Evolutionary conservation across 305 asterid species (phyloP).

Genomic region (Rubia occidens): DNA sequence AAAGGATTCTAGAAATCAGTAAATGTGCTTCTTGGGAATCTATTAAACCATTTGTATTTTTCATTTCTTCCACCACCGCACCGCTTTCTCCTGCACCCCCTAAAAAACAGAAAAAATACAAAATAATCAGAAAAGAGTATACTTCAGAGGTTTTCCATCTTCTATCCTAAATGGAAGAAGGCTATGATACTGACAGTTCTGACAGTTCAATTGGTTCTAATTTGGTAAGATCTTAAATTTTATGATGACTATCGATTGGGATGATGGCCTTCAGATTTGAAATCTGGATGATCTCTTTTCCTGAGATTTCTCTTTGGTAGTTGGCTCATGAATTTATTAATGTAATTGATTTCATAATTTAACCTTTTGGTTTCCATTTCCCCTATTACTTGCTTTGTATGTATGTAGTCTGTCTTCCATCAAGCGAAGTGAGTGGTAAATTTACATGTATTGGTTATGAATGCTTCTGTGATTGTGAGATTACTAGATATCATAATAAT

Average conservation of each 20-base stretch:
- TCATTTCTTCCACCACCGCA: background rate
- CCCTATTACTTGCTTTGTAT: background rate
- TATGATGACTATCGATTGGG: background rate
- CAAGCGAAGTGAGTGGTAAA: slow-evolving; percentile 2
- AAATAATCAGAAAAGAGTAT: background rate
- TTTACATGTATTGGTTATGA: background rate
- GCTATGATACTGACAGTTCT: slow-evolving; percentile 2
- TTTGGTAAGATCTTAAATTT: slow-evolving; percentile 10
- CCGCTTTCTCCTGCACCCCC: background rate
- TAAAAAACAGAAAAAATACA: background rate
- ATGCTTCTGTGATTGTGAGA: slow-evolving; percentile 8
- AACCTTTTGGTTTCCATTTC: background rate
- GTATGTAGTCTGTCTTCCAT: background rate
- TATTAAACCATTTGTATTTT: background rate
- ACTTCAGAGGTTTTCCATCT: background rate
- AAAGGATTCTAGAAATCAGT: slow-evolving; percentile 7
- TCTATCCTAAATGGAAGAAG: slow-evolving; percentile 15
- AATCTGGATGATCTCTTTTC: background rate
- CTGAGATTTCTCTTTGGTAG: background rate
- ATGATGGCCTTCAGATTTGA: background rate
- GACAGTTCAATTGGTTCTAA: background rate
- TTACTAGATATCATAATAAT: background rate
- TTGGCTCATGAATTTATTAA: background rate
- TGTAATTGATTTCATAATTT: background rate
- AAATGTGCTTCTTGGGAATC: slow-evolving; percentile 11